Evolutionary conservation across 768 basidiomycete species (phyloP).

Genomic region (Tylopilus sp.): DNA sequence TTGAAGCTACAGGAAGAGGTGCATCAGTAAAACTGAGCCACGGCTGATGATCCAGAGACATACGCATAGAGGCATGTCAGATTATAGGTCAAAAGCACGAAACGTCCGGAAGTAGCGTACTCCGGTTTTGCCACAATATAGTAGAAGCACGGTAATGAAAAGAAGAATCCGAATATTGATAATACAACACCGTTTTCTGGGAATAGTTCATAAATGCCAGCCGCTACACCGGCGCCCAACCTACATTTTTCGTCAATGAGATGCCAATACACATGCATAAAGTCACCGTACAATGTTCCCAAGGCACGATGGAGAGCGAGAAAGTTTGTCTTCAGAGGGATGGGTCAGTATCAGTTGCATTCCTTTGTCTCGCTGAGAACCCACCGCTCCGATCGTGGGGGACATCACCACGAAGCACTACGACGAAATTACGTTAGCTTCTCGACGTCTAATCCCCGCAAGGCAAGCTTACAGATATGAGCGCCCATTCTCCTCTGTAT

Average conservation of each 20-base stretch:
- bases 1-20: slow-evolving; percentile 60
- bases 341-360: slow-evolving; percentile 12
- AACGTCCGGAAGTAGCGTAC: slow-evolving; percentile 71
- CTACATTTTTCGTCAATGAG: slow-evolving; percentile 36
- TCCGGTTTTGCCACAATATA: slow-evolving; percentile 77
- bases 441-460: slow-evolving; percentile 12
- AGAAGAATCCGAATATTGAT: slow-evolving; percentile 82
- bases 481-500: slow-evolving; percentile 92
- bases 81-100: slow-evolving; percentile 86
- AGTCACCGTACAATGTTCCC: slow-evolving; percentile 70
- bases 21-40: not conserved
- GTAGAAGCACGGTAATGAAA: slow-evolving; percentile 93
- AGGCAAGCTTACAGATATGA: slow-evolving; percentile 69
- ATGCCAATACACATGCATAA: not conserved
- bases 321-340: slow-evolving; percentile 67
- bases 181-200: slow-evolving; percentile 72
- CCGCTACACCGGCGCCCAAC: slow-evolving; percentile 75
- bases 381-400: slow-evolving; percentile 81
- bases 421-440: slow-evolving; percentile 4
- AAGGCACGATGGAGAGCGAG: slow-evolving; percentile 78
- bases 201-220: slow-evolving; percentile 67
- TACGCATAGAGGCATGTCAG: slow-evolving; percentile 74
- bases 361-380: slow-evolving; percentile 18
- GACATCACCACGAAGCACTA: slow-evolving; percentile 91
- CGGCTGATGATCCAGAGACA: slow-evolving; percentile 16